Evolutionary conservation across 1,139 yeast genomes (phyloP).

Genomic region (Hyphopichia buzzinii): DNA sequence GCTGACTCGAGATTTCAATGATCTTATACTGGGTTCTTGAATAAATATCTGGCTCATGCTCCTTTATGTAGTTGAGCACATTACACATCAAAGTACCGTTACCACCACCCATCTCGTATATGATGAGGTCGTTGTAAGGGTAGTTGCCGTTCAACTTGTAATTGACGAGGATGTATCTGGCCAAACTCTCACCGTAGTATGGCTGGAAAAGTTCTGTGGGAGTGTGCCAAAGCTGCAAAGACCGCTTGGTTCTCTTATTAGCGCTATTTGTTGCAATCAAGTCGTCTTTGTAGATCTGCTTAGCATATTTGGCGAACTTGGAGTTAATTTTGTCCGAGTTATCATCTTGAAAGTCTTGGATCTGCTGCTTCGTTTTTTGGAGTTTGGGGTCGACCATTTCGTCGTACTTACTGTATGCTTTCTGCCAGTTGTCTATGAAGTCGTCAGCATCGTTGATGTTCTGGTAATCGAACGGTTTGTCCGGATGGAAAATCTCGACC

Average conservation of each 20-base stretch:
- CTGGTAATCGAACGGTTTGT: constrained; percentile 59
- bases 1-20: constrained; percentile 70
- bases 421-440: constrained; percentile 67
- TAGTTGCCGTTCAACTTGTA: constrained; percentile 60
- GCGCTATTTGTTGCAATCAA: constrained; percentile 10
- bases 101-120: constrained; percentile 91
- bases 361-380: constrained; percentile 12
- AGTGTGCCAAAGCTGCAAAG: constrained; percentile 83
- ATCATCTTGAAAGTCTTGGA: constrained; percentile 14
- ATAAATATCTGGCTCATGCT: constrained; percentile 70
- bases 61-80: constrained; percentile 64
- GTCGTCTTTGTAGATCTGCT: constrained; percentile 30
- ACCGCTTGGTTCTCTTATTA: constrained; percentile 19
- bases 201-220: constrained; percentile 87
- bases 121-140: constrained; percentile 63
- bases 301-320: constrained; percentile 35
- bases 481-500: constrained; percentile 72
- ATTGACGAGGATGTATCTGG: constrained; percentile 68
- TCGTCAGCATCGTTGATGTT: constrained; percentile 64
- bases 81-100: constrained; percentile 84
- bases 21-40: constrained; percentile 65
- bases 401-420: constrained; percentile 61
- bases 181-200: constrained; percentile 80
- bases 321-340: constrained; percentile 17
- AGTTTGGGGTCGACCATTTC: constrained; percentile 16